These are phyloP conservation scores for Xylariaceae sp. DNA, from an alignment of 2,329 filamentous ascomycete species.

Conservation along the genomic window DNA sequence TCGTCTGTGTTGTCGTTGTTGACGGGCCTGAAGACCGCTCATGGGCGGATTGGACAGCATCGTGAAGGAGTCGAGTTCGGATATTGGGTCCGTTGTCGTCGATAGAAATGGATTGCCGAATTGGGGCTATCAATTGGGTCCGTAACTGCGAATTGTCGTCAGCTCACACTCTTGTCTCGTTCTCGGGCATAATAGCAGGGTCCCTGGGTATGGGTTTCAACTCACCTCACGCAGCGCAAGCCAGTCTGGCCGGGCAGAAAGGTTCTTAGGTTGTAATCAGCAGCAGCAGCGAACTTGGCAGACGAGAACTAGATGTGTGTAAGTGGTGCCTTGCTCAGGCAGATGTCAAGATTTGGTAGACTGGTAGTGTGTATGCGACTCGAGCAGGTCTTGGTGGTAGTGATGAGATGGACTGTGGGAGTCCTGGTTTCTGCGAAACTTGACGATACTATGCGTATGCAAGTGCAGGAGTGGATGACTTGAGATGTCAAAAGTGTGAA, in stretches of 20 bases:
- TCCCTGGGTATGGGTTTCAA: conserved; percentile 4
- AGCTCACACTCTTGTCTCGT: background rate
- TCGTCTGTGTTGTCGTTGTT: conserved; percentile 74
- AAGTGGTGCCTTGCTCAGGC: conserved; percentile 20
- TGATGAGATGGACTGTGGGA: background rate
- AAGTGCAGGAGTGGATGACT: background rate
- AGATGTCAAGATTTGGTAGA: conserved; percentile 1
- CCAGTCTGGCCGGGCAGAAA: conserved; percentile 32
- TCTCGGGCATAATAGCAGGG: background rate
- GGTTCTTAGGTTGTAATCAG: conserved; percentile 25
- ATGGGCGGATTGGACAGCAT: conserved; percentile 73
- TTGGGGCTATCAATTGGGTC: conserved; percentile 35
- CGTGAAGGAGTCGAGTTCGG: conserved; percentile 68
- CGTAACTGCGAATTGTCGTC: conserved; percentile 34
- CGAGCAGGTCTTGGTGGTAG: too few species aligned
- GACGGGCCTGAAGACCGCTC: conserved; percentile 68
- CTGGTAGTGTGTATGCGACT: background rate
- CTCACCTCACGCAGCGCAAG: conserved; percentile 34
- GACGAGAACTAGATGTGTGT: conserved; percentile 27
- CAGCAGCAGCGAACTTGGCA: conserved; percentile 30
- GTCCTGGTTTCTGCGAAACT: background rate
- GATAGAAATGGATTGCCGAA: conserved; percentile 37
- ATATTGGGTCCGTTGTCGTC: conserved; percentile 40
- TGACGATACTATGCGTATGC: conserved; percentile 4
- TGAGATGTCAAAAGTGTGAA: conserved; percentile 1